These are phyloP conservation scores for Dianthus caryophyllus DNA, from an alignment of 148 eudicot genomes.

Conservation along the genomic window DNA sequence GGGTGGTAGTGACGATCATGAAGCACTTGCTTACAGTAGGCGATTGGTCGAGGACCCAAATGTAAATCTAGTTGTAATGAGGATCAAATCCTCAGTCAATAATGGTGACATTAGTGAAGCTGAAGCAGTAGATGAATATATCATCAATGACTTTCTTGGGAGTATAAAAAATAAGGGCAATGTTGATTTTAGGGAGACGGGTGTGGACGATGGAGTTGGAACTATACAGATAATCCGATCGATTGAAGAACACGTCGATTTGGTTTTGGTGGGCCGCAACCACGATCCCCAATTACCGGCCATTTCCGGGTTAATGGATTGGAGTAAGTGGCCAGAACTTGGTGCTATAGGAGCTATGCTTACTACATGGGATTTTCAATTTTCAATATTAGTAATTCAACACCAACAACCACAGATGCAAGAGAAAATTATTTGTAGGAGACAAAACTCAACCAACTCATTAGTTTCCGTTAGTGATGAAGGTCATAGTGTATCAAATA, in stretches of 20 bases:
- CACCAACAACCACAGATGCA: slow-evolving; percentile 5
- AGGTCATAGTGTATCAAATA: background rate
- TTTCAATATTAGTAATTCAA: slow-evolving; percentile 19
- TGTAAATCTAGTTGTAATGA: background rate
- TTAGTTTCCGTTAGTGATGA: slow-evolving; percentile 2
- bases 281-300: slow-evolving; percentile 6
- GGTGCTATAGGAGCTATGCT: slow-evolving; percentile 22
- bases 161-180: slow-evolving; percentile 3
- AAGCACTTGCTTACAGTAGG: slow-evolving; percentile 17
- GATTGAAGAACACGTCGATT: slow-evolving; percentile 12
- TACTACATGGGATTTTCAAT: slow-evolving; percentile 21
- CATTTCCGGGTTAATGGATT: slow-evolving; percentile 16
- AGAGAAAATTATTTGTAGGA: background rate
- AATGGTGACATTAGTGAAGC: background rate
- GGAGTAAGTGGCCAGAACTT: slow-evolving; percentile 23
- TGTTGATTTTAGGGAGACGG: background rate
- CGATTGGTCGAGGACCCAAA: slow-evolving; percentile 15
- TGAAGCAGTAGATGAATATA: background rate
- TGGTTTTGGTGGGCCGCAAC: slow-evolving; percentile 11
- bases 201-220: slow-evolving; percentile 13
- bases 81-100: background rate
- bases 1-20: slow-evolving; percentile 20
- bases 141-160: slow-evolving; percentile 12
- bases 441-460: slow-evolving; percentile 16
- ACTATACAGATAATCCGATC: slow-evolving; percentile 15